Evolutionary conservation across 495 filamentous ascomycete species (phyloP).

Genomic region (Xylaria curta): DNA sequence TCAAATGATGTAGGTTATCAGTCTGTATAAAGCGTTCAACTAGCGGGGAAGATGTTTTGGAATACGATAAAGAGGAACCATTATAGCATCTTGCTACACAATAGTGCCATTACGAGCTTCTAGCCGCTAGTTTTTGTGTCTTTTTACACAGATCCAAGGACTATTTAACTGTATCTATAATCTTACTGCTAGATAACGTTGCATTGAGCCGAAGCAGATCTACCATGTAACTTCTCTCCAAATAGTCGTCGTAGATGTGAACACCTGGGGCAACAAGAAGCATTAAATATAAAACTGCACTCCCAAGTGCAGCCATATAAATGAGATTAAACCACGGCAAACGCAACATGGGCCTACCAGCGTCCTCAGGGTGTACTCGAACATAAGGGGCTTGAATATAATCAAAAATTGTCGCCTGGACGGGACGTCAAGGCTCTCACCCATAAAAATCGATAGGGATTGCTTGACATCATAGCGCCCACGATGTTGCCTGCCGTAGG

Average conservation of each 20-base stretch:
- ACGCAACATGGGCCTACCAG: neutral
- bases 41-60: neutral
- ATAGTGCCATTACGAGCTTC: neutral
- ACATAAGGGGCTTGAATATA: neutral
- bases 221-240: neutral
- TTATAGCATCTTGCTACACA: neutral
- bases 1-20: neutral
- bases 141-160: neutral
- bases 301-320: neutral
- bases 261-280: neutral
- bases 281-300: no score
- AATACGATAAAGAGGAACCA: neutral
- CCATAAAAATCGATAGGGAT: no score
- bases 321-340: neutral
- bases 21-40: neutral
- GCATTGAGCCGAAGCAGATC: neutral
- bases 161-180: neutral
- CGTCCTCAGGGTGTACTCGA: neutral
- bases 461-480: neutral
- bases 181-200: neutral
- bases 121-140: neutral
- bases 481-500: neutral
- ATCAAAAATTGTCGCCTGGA: neutral
- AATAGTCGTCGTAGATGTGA: neutral
- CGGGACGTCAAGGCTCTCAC: neutral